Percentiles rank a stretch among this genome's conserved stretches.
Conservation (phyloP, 305 asterid genomes). For the Fraxinus albicans region DNA sequence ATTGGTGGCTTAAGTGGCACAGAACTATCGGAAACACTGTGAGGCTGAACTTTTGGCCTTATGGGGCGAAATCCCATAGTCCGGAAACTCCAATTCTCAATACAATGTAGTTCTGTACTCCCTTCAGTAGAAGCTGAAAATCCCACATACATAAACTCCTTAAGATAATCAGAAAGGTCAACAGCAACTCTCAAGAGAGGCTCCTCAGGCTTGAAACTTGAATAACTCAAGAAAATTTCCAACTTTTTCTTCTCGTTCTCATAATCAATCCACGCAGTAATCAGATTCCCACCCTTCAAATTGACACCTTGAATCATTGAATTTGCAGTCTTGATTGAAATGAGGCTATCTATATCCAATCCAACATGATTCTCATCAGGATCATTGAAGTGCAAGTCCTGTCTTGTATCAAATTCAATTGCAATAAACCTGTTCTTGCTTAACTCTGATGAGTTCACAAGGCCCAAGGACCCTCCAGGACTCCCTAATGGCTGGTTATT, state of each 20-base stretch:
- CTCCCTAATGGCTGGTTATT: slow-evolving; percentile 41
- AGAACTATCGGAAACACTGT: slow-evolving; percentile 38
- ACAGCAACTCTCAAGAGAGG: slow-evolving; percentile 32
- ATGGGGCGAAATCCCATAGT: slow-evolving; percentile 35
- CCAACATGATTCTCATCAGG: slow-evolving; percentile 55
- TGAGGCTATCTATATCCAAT: slow-evolving; percentile 38
- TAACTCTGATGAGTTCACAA: slow-evolving; percentile 39
- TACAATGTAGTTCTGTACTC: slow-evolving; percentile 40
- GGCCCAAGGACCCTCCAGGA: slow-evolving; percentile 45
- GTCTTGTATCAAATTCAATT: slow-evolving; percentile 43
- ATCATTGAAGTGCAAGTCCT: slow-evolving; percentile 38
- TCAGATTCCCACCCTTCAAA: slow-evolving; percentile 44
- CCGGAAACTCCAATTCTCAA: slow-evolving; percentile 44
- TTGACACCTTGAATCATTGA: slow-evolving; percentile 18
- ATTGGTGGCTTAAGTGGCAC: slow-evolving; percentile 30
- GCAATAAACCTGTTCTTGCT: slow-evolving; percentile 45
- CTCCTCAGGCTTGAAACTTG: slow-evolving; percentile 34
- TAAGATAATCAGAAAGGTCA: slow-evolving; percentile 37
- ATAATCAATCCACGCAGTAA: slow-evolving; percentile 56
- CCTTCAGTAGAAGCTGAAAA: slow-evolving; percentile 54
- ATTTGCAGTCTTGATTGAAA: slow-evolving; percentile 35
- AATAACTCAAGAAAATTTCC: slow-evolving; percentile 46
- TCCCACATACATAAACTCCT: slow-evolving; percentile 41
- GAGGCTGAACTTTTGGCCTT: slow-evolving; percentile 32
- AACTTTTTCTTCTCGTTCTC: slow-evolving; percentile 20